phyloP scores from a whole-genome alignment of 257 asterid species.

The Leptodermis oblonga region DNA sequence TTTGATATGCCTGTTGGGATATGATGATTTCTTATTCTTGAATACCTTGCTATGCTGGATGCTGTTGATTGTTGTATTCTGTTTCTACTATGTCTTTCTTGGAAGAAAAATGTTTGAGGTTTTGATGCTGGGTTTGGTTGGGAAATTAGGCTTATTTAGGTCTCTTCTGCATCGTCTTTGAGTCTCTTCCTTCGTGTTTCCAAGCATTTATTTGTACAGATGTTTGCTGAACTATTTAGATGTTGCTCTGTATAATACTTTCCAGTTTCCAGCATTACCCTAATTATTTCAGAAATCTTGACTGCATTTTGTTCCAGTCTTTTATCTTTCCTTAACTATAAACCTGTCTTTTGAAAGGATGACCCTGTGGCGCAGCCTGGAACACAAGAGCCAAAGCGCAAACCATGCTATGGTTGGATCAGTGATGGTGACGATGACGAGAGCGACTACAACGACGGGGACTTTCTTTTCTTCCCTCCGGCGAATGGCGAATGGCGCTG shows the following conservation, averaged over 20 bases:
- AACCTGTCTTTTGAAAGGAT: background rate
- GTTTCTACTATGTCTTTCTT: background rate
- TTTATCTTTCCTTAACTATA: background rate
- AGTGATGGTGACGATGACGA: constrained; percentile 2
- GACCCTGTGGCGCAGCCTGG: too few species aligned
- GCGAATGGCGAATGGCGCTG: background rate
- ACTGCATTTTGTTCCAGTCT: background rate
- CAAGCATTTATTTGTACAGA: too few species aligned
- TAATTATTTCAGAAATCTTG: too few species aligned
- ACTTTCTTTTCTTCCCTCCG: background rate
- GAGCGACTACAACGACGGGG: too few species aligned
- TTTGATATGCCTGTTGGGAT: background rate
- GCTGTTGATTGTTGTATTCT: background rate
- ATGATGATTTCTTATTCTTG: background rate
- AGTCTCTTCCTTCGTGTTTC: background rate
- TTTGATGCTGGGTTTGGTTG: background rate
- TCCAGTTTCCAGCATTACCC: too few species aligned
- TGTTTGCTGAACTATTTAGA: too few species aligned
- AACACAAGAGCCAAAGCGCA: background rate
- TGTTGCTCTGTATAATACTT: too few species aligned
- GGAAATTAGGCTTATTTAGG: background rate
- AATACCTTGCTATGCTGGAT: background rate
- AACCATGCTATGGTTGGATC: constrained; percentile 11
- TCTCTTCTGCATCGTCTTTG: background rate
- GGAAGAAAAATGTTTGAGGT: background rate